A percentile compares a stretch with the other conserved stretches of the same genome.
Conservation (phyloP, 1,284 basidiomycete genomes). For the Volvariella volvacea region DNA sequence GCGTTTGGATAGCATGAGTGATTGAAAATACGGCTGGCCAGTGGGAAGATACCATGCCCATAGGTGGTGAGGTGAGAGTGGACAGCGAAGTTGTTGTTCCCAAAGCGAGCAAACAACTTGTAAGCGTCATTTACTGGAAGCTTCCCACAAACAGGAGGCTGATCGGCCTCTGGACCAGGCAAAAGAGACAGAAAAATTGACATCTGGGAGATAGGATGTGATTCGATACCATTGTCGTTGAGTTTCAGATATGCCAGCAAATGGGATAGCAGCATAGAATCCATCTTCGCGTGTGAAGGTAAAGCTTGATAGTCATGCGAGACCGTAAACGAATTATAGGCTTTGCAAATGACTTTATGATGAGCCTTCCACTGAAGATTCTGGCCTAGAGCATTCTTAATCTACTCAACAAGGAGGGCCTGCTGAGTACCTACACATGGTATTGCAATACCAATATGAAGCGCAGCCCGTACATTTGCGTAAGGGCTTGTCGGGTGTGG, state of each 20-base stretch:
- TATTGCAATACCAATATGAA: constrained; percentile 65
- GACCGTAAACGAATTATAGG: constrained; percentile 35
- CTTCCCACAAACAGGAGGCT: constrained; percentile 28
- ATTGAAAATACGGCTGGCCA: constrained; percentile 69
- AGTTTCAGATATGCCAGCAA: constrained; percentile 38
- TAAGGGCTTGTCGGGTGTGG: constrained; percentile 20
- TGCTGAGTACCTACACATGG: constrained; percentile 39
- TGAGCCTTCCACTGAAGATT: constrained; percentile 52
- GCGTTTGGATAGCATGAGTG: constrained; percentile 74
- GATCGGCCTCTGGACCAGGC: constrained; percentile 29
- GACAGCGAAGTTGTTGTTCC: constrained; percentile 72
- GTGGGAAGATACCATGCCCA: constrained; percentile 66
- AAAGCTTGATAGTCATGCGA: constrained; percentile 42
- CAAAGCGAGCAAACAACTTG: constrained; percentile 49
- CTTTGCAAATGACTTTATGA: constrained; percentile 62
- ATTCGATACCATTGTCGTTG: constrained; percentile 14
- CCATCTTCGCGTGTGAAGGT: constrained; percentile 45
- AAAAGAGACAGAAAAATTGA: constrained; percentile 43
- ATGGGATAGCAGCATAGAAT: constrained; percentile 58
- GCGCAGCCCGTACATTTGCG: constrained; percentile 56
- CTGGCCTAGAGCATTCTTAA: constrained; percentile 43
- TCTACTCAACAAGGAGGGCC: constrained; percentile 9
- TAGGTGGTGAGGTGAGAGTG: constrained; percentile 61
- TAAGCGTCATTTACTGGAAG: constrained; percentile 18
- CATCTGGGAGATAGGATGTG: constrained; percentile 15